Base-by-base conservation (phyloP, 176 grass and related monocot genomes). In the Neostapfia colusana region DNA sequence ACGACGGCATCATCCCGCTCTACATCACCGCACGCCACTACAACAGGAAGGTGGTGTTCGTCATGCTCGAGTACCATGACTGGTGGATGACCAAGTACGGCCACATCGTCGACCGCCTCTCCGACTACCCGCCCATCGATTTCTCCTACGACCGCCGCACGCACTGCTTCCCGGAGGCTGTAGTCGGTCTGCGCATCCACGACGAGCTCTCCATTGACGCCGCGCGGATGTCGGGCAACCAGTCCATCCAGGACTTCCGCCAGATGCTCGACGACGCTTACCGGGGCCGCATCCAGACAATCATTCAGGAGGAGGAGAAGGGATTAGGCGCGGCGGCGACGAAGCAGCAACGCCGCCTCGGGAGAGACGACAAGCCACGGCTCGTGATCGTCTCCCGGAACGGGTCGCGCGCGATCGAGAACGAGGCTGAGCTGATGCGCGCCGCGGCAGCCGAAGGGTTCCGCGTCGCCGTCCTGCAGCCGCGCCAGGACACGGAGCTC, bases 1-100 rank as follows among this genome's bases (percentile, higher is more conserved):
- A 88, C 81, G 93, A 97, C 48, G 93, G 90, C 63, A 66, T 93
- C 56, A 75, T 97, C 77, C 90, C 90, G 65, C 93, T 97, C 66
- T 93, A 93, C 79, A 75, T 97, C 86, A 97, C 93, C 14, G 69
- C 90, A 2, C 83, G 85, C 21, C 71, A 35, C 5, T 91, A 83
- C 80, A 18, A 72, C 72, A 53, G 1, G 17, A 78, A 91, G 88
- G 93, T 91, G 66, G 78, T 91, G 10, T 85, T 97, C 21, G 83
- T 97, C 24, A 70, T 97, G 69, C 77, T 91, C 26, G 90, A 97
- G 85, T 91, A 93, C 81, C 90, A 91, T 59, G 83, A 88, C 60
- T 93, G 93, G 88, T 97, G 90, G 90, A 79, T 93, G 28, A 79
- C 78, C 70, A 87, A 89, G 69, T 90, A 97, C 40, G 77, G 77